phyloP scores from a whole-genome alignment of 495 filamentous ascomycete genomes.

The Venustampulla echinocandica region DNA sequence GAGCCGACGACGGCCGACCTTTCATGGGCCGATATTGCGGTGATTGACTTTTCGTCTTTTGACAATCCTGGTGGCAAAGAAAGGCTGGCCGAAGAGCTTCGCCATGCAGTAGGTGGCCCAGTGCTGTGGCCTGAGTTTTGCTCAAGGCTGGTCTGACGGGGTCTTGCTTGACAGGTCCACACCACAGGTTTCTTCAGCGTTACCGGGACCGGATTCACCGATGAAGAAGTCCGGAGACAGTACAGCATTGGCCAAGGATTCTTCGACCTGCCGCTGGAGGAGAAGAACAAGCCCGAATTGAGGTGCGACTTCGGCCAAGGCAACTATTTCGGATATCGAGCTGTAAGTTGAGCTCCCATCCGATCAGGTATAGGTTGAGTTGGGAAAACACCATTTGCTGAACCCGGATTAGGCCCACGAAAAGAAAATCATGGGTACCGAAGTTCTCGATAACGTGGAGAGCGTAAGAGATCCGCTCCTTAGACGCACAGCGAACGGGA shows the following conservation, averaged over 20 bases:
- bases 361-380: no score
- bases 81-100: constrained; percentile 42
- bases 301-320: constrained; percentile 36
- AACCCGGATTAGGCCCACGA: no score
- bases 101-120: constrained; percentile 44
- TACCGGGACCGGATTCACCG: constrained; percentile 46
- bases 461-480: background rate
- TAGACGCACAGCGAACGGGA: background rate
- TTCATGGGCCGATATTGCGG: constrained; percentile 47
- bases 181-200: constrained; percentile 42
- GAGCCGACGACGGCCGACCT: constrained; percentile 27
- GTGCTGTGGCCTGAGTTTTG: constrained; percentile 39
- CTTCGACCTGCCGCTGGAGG: constrained; percentile 44
- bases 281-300: constrained; percentile 26
- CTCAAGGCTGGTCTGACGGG: constrained; percentile 13
- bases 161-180: background rate
- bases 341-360: no score
- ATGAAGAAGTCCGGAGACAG: constrained; percentile 49
- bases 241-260: constrained; percentile 49
- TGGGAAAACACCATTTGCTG: no score
- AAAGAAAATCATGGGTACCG: background rate
- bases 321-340: constrained; percentile 38
- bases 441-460: background rate
- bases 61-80: constrained; percentile 46
- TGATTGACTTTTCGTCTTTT: constrained; percentile 42